These are phyloP conservation scores for Aspergillus leporis DNA, from an alignment of 495 filamentous ascomycete species.

Conservation along the genomic window DNA sequence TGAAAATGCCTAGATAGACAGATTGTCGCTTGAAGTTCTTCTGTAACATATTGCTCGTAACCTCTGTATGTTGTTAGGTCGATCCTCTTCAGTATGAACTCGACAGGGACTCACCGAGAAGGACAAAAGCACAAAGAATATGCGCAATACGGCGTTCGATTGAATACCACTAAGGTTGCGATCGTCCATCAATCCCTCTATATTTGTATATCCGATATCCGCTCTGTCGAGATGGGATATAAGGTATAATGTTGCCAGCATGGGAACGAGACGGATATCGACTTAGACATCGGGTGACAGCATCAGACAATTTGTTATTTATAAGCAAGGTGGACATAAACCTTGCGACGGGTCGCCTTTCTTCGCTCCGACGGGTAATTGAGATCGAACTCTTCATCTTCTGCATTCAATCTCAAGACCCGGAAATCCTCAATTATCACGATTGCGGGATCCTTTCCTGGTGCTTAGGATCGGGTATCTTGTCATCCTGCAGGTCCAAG, in stretches of 20 bases:
- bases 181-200: constrained; percentile 64
- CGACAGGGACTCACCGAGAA: constrained; percentile 54
- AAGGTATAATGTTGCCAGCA: constrained; percentile 44
- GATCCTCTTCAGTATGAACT: neutral
- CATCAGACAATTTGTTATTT: neutral
- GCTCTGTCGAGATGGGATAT: constrained; percentile 54
- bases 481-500: constrained; percentile 14
- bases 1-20: constrained; percentile 47
- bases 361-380: constrained; percentile 20
- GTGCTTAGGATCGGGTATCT: constrained; percentile 13
- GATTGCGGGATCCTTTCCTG: constrained; percentile 10
- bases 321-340: constrained; percentile 3
- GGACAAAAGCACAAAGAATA: constrained; percentile 73
- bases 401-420: constrained; percentile 23
- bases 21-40: constrained; percentile 34
- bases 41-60: constrained; percentile 57
- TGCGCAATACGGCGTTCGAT: constrained; percentile 62
- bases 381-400: constrained; percentile 28
- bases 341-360: constrained; percentile 23
- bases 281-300: constrained; percentile 14
- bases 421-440: constrained; percentile 23
- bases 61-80: constrained; percentile 50
- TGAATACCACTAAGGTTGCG: constrained; percentile 52
- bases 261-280: constrained; percentile 31
- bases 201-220: constrained; percentile 77